These are phyloP conservation scores for Peniophora sp. DNA, from an alignment of 1,284 basidiomycete species.

Conservation along the genomic window DNA sequence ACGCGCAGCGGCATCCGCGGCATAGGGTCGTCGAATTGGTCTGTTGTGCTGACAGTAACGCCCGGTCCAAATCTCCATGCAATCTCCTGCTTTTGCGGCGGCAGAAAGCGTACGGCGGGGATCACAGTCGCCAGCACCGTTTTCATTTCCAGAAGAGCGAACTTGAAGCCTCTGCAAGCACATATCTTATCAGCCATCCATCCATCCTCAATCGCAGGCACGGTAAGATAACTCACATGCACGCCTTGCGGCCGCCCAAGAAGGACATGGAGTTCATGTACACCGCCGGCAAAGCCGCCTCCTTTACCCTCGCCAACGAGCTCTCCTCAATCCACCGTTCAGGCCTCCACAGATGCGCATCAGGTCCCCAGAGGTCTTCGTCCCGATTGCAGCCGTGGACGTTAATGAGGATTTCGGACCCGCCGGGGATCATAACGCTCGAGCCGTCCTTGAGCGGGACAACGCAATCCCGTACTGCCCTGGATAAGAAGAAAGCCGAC, in stretches of 20 bases:
- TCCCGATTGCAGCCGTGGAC: slow-evolving; percentile 20
- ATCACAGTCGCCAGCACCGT: background rate
- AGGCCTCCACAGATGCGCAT: slow-evolving; percentile 22
- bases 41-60: background rate
- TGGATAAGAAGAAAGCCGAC: no score
- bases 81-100: background rate
- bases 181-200: background rate
- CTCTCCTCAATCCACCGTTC: slow-evolving; percentile 19
- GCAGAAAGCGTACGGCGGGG: slow-evolving; percentile 1
- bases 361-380: slow-evolving; percentile 21
- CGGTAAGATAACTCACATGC: background rate
- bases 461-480: no score
- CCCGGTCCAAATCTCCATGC: background rate
- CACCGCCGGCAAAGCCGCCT: slow-evolving; percentile 3
- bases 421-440: slow-evolving; percentile 5
- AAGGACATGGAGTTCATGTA: slow-evolving; percentile 4
- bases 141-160: slow-evolving; percentile 8
- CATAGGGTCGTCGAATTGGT: no score
- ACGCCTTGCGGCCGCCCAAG: background rate
- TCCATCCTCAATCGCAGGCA: background rate
- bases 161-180: slow-evolving; percentile 7
- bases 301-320: background rate
- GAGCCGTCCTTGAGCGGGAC: slow-evolving; percentile 3
- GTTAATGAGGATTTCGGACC: slow-evolving; percentile 13
- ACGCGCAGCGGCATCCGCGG: no score